phyloP scores from a whole-genome alignment of 2,329 filamentous ascomycete genomes.

The Tympanopsis confertula region DNA sequence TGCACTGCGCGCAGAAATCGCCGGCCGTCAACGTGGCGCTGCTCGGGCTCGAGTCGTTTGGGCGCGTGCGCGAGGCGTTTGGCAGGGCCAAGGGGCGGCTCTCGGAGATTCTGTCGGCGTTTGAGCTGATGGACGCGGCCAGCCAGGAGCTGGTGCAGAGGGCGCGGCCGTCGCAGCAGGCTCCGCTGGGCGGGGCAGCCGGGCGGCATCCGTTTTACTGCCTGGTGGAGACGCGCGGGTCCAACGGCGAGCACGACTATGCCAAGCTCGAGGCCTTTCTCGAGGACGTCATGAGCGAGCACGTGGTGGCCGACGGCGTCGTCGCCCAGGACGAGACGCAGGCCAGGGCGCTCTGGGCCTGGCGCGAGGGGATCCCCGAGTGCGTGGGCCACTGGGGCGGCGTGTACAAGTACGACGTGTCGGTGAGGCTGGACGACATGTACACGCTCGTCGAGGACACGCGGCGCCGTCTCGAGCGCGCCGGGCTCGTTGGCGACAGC shows the following conservation, averaged over 20 bases:
- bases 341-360: constrained; percentile 72
- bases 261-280: constrained; percentile 85
- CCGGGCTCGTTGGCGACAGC: constrained; percentile 67
- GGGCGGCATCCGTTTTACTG: constrained; percentile 80
- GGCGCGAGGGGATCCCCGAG: constrained; percentile 88
- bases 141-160: constrained; percentile 68
- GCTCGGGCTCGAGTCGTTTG: constrained; percentile 81
- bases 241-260: constrained; percentile 83
- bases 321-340: constrained; percentile 91
- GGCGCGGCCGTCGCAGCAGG: constrained; percentile 66
- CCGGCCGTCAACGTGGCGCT: constrained; percentile 89
- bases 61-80: constrained; percentile 78
- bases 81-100: constrained; percentile 79
- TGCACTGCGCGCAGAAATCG: constrained; percentile 78
- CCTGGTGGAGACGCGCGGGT: constrained; percentile 89
- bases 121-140: constrained; percentile 87
- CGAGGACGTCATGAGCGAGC: constrained; percentile 79
- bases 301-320: constrained; percentile 79
- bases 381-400: constrained; percentile 80
- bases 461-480: constrained; percentile 56
- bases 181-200: constrained; percentile 25
- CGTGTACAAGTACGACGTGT: constrained; percentile 97
- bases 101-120: constrained; percentile 89
- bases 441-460: constrained; percentile 84
- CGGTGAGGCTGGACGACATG: constrained; percentile 77